Base-by-base conservation (phyloP, 495 filamentous ascomycete genomes). In the Endocarpon pusillum region DNA sequence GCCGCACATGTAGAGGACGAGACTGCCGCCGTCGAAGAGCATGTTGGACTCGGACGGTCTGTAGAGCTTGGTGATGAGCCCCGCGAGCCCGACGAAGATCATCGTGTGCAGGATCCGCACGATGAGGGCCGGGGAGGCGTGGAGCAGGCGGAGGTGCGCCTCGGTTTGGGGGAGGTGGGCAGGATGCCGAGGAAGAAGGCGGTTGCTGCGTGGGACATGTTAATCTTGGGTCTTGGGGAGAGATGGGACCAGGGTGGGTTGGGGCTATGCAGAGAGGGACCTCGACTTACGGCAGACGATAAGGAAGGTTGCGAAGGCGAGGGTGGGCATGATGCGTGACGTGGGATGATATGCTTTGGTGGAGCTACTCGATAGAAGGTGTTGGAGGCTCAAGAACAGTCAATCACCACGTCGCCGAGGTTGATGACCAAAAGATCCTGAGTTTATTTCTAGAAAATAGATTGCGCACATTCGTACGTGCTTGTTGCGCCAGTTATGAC, bases 161-260 rank as follows among this genome's bases (percentile, higher is more conserved):
- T 96, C 87, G 21, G 93, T 66, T 73, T 80, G 67, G 78, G 81
- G n/a, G 64, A 52, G 11, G 59, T 42, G 7, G 71, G 61, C 22
- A 97, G 78, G 51, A 96, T 89, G 45, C 89, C 89, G 37, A 97
- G 78, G 73, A 92, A 89, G 72, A 97, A 97, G 51, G 76, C 86
- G 20, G 77, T 82, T 40, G 85, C 81, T 89, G 52, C 37, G 34
- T 19, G 18, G 17, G 18, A 19, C 29, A n/a, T 23, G 12, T 2
- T 1, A 19, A 15, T 15, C 3, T 29, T 30, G 14, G 18, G 33
- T 33, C 21, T 19, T 35, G 7, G 10, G 3, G 14, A 6, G 18
- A n/a, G 24, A 35, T 16, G 6, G 16, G 27, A 32, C 19, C n/a
- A 9, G 18, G 21, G 7, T 35, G 19, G 36, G 19, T 10, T 28